Evolutionary conservation across 768 basidiomycete species (phyloP), one percentile per base, ranked within the genome.

Genomic region (Amanita exitialis): DNA sequence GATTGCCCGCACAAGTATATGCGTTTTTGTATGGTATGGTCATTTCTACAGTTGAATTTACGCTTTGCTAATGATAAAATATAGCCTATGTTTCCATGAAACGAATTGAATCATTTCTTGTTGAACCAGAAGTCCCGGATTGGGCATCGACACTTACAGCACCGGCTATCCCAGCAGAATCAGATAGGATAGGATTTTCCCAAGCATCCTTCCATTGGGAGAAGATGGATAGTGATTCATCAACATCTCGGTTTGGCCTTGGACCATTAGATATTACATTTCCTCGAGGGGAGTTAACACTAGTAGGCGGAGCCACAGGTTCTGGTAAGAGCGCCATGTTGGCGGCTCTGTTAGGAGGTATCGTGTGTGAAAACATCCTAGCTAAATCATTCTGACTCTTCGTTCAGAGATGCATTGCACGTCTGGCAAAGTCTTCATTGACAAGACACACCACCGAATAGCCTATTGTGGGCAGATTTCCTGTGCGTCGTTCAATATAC

Each of bases 21-120:
- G 80, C 82, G 5, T 67, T 85, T 64, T 62, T 85, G 7, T 70
- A 82, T 39, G 82, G 82, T 82, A 51, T 54, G 66, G 49, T 15
- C 38, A 25, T 41, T 21, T 20, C 53, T 15, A 21, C 8, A 32
- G 13, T 13, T 25, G 25, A 18, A 10, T 21, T 49, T 30, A 15
- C 32, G 30, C 3, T 30, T 52, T n/a, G 23, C 44, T 59, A 39
- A 57, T 52, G 51, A 45, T 47, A 49, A 32, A 15, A 34, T 7
- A 44, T 32, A 79, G 81, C 86, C 6, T 82, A 83, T 59, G 82
- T 93, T 18, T 86, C 87, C 3, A 82, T 91, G 78, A 78, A 84
- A 59, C 79, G 89, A 47, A 89, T 93, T 53, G 81, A 90, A 59
- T 71, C 65, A 3, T 90, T 85, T 64, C 69, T 90, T 1, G 67